These are phyloP conservation scores for Phaffomyces thermotolerans DNA, from an alignment of 805 yeast species.

Conservation along the genomic window DNA sequence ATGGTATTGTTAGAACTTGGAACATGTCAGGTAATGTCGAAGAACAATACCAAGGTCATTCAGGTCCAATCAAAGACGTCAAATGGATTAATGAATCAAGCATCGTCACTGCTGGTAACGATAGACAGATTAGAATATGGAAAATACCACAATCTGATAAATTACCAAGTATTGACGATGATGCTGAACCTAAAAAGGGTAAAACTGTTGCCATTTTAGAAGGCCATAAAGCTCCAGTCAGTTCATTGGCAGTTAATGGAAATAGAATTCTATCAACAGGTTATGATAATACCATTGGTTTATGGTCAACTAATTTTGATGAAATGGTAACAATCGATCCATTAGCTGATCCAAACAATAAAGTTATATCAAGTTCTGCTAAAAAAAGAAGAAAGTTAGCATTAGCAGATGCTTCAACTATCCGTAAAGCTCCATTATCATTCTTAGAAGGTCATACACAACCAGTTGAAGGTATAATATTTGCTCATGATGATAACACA, in stretches of 20 bases:
- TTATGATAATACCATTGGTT: conserved; percentile 68
- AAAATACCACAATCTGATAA: conserved; percentile 40
- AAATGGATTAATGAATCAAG: conserved; percentile 71
- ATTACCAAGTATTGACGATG: conserved; percentile 19
- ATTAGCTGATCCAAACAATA: conserved; percentile 37
- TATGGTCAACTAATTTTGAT: conserved; percentile 85
- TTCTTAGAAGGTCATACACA: conserved; percentile 74
- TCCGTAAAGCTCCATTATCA: conserved; percentile 77
- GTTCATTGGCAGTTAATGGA: conserved; percentile 47
- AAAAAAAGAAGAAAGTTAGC: conserved; percentile 84
- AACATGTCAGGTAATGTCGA: conserved; percentile 73
- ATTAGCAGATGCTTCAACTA: conserved; percentile 61
- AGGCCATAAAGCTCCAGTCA: conserved; percentile 89
- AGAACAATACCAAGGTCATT: conserved; percentile 80
- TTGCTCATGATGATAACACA: conserved; percentile 64
- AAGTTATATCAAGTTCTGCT: conserved; percentile 65
- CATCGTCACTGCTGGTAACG: conserved; percentile 81
- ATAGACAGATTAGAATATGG: conserved; percentile 86
- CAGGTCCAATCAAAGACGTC: conserved; percentile 78
- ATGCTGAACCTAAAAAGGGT: conserved; percentile 52
- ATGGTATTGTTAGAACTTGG: conserved; percentile 90
- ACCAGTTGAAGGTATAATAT: conserved; percentile 81
- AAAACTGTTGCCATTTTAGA: conserved; percentile 78
- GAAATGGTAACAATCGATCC: conserved; percentile 67
- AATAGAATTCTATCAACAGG: conserved; percentile 77